Conservation (phyloP, 306 rosid species). For the Lotus japonicus region DNA sequence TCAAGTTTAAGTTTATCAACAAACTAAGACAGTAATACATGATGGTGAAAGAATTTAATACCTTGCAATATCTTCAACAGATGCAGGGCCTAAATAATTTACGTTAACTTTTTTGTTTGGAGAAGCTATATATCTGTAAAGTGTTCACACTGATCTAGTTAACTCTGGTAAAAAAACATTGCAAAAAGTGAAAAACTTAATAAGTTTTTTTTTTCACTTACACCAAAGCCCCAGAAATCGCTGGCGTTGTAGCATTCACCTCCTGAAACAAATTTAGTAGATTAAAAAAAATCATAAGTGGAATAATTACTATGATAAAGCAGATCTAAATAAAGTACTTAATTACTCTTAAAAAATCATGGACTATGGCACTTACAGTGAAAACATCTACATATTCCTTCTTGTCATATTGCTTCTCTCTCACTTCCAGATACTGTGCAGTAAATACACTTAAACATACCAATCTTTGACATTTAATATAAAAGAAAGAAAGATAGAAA, state of each 20-base stretch:
- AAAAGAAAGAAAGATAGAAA: background rate
- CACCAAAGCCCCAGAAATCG: slow-evolving; percentile 75
- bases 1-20: slow-evolving; percentile 3
- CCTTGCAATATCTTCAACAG: slow-evolving; percentile 70
- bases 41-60: slow-evolving; percentile 28
- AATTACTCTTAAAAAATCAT: background rate
- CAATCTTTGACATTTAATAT: slow-evolving; percentile 3
- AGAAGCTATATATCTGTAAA: slow-evolving; percentile 73
- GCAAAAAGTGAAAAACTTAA: background rate
- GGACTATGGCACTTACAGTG: slow-evolving; percentile 51
- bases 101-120: slow-evolving; percentile 55
- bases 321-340: background rate
- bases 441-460: slow-evolving; percentile 19
- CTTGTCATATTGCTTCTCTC: slow-evolving; percentile 91
- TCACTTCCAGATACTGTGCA: slow-evolving; percentile 71
- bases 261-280: slow-evolving; percentile 44
- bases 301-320: background rate
- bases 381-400: slow-evolving; percentile 70
- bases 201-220: slow-evolving; percentile 38
- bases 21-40: background rate
- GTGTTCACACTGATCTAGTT: slow-evolving; percentile 6
- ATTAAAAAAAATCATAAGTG: background rate
- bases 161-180: slow-evolving; percentile 8
- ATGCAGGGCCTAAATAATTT: slow-evolving; percentile 87
- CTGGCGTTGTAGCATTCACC: slow-evolving; percentile 39